Conservation (phyloP, 1,139 yeast genomes). For the Saccharomyces uvarum region DNA sequence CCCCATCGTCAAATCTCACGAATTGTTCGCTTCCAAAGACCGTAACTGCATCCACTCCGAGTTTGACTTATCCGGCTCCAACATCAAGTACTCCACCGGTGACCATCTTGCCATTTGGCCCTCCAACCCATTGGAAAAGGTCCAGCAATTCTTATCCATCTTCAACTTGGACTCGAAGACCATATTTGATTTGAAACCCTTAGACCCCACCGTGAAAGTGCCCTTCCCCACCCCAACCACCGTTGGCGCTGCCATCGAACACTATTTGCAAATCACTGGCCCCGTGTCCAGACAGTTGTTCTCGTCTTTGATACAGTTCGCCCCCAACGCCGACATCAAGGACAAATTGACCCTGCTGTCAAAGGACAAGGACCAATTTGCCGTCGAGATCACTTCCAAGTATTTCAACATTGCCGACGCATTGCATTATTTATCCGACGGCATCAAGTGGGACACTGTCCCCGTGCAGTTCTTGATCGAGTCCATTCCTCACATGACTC, state of each 20-base stretch:
- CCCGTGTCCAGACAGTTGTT: slow-evolving; percentile 87
- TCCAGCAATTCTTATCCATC: slow-evolving; percentile 53
- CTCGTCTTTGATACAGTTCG: slow-evolving; percentile 70
- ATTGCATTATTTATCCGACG: slow-evolving; percentile 52
- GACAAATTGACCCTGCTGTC: slow-evolving; percentile 48
- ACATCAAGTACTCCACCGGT: slow-evolving; percentile 83
- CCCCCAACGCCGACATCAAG: slow-evolving; percentile 62
- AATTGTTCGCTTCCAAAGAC: slow-evolving; percentile 54
- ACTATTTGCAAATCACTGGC: slow-evolving; percentile 86
- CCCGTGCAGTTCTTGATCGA: slow-evolving; percentile 85
- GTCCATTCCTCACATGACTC: slow-evolving; percentile 72
- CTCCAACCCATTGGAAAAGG: slow-evolving; percentile 73
- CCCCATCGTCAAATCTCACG: slow-evolving; percentile 51
- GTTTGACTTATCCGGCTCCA: slow-evolving; percentile 68
- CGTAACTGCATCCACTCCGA: slow-evolving; percentile 86
- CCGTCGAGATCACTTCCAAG: slow-evolving; percentile 50
- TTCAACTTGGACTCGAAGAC: slow-evolving; percentile 52
- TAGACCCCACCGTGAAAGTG: slow-evolving; percentile 66
- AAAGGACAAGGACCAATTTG: slow-evolving; percentile 61
- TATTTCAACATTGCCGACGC: slow-evolving; percentile 74
- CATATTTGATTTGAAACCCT: slow-evolving; percentile 58
- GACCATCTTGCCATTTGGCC: slow-evolving; percentile 96
- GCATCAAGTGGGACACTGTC: slow-evolving; percentile 55
- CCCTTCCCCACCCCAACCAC: slow-evolving; percentile 93
- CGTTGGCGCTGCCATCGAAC: slow-evolving; percentile 75